Percentiles rank a stretch among this genome's conserved stretches.
phyloP scores from a whole-genome alignment of 2,329 filamentous ascomycete species.

The Curvularia hawaiiensis region DNA sequence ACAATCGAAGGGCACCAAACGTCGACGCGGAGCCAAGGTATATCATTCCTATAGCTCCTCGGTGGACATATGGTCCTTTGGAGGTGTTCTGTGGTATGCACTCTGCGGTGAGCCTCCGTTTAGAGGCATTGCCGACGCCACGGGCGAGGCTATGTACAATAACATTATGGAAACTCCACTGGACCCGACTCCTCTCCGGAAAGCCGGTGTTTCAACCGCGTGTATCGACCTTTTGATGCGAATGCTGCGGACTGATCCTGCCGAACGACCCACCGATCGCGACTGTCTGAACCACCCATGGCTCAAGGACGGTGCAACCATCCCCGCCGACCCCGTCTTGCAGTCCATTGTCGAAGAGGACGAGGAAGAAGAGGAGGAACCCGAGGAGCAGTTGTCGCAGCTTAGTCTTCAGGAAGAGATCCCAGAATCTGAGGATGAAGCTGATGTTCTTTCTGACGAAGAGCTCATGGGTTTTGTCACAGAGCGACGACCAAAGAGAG shows the following conservation, averaged over 20 bases:
- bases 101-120: slow-evolving; percentile 83
- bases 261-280: slow-evolving; percentile 73
- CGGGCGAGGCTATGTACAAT: slow-evolving; percentile 78
- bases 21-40: slow-evolving; percentile 58
- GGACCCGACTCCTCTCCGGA: slow-evolving; percentile 67
- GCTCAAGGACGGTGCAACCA: slow-evolving; percentile 62
- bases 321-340: slow-evolving; percentile 37
- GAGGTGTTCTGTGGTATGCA: slow-evolving; percentile 86
- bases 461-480: slow-evolving; percentile 39
- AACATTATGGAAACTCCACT: slow-evolving; percentile 82
- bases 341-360: slow-evolving; percentile 60
- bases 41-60: slow-evolving; percentile 80
- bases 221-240: slow-evolving; percentile 75
- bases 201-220: slow-evolving; percentile 63
- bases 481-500: slow-evolving; percentile 51
- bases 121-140: slow-evolving; percentile 74
- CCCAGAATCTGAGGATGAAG: slow-evolving; percentile 35
- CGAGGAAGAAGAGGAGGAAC: slow-evolving; percentile 66
- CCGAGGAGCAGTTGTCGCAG: slow-evolving; percentile 45
- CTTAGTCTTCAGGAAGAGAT: slow-evolving; percentile 60
- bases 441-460: slow-evolving; percentile 37
- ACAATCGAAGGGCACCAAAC: slow-evolving; percentile 67
- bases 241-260: slow-evolving; percentile 85
- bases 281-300: slow-evolving; percentile 76
- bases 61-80: slow-evolving; percentile 95